Evolutionary conservation across 2,329 filamentous ascomycete genomes (phyloP).

Genomic region (Chaetomium olivaceum): DNA sequence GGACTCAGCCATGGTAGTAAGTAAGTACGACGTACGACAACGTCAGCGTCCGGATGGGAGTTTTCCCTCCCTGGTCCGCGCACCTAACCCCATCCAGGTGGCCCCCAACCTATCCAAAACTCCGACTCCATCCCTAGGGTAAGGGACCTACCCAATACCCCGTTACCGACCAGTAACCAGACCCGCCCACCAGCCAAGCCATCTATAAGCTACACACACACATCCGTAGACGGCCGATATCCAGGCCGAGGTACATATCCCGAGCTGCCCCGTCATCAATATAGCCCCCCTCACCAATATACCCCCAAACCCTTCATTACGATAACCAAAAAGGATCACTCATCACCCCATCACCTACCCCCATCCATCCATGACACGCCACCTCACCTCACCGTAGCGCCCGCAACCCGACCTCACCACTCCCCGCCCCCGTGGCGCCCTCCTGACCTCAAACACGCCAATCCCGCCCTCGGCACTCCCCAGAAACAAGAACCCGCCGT

Average conservation of each 20-base stretch:
- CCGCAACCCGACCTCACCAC: neutral
- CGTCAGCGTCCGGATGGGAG: neutral
- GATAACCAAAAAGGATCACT: neutral
- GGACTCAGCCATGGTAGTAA: neutral
- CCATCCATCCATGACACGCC: neutral
- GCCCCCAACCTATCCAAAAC: neutral
- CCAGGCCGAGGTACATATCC: no score
- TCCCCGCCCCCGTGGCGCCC: neutral
- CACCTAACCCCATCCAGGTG: neutral
- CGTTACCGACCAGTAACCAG: neutral
- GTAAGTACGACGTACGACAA: neutral
- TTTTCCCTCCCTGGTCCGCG: neutral
- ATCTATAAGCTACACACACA: neutral
- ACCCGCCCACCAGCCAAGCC: neutral
- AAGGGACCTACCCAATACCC: neutral
- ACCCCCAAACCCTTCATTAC: neutral
- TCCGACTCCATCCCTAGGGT: neutral
- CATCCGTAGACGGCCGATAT: neutral
- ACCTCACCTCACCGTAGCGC: neutral
- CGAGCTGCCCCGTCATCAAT: no score
- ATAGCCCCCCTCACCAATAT: no score
- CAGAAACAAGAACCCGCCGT: slow-evolving; percentile 41
- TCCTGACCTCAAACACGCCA: slow-evolving; percentile 42
- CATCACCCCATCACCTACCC: neutral
- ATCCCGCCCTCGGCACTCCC: slow-evolving; percentile 40